Conservation (phyloP, 2,329 filamentous ascomycete genomes). For the Colletotrichum costaricense region DNA sequence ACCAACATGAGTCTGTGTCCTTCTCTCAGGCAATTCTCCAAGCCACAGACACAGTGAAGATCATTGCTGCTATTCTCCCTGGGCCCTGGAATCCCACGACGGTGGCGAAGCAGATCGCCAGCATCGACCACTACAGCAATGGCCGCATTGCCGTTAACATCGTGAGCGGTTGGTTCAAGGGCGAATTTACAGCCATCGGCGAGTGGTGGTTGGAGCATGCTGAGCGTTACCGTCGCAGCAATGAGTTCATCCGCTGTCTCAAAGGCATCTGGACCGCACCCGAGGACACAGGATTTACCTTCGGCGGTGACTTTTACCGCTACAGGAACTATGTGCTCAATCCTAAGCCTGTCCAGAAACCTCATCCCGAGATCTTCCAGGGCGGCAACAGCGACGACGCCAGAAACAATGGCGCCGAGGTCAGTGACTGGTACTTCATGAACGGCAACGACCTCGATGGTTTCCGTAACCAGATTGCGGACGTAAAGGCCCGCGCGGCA, state of each 20-base stretch:
- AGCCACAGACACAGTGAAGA: constrained; percentile 58
- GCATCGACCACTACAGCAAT: constrained; percentile 63
- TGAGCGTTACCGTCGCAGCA: constrained; percentile 60
- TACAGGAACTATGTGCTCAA: constrained; percentile 61
- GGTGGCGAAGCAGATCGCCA: constrained; percentile 64
- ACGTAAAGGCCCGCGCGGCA: constrained; percentile 58
- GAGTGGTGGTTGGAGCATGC: constrained; percentile 67
- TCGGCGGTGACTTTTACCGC: constrained; percentile 63
- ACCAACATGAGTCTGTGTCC: constrained; percentile 64
- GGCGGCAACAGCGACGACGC: constrained; percentile 64
- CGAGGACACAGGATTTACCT: constrained; percentile 57
- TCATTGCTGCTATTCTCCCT: constrained; percentile 63
- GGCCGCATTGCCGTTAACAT: constrained; percentile 64
- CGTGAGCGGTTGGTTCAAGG: constrained; percentile 64
- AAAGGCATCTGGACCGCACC: constrained; percentile 61
- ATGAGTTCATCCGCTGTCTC: constrained; percentile 62
- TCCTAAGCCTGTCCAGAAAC: constrained; percentile 61
- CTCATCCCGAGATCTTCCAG: constrained; percentile 64
- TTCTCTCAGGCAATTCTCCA: constrained; percentile 62
- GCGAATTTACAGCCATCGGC: constrained; percentile 61
- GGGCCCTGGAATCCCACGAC: constrained; percentile 63
- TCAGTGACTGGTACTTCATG: constrained; percentile 66
- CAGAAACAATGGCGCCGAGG: constrained; percentile 58
- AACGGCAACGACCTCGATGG: constrained; percentile 66
- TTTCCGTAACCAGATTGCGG: constrained; percentile 60